These are phyloP conservation scores for Didymella lethalis DNA, from an alignment of 2,329 filamentous ascomycete species.

Conservation along the genomic window DNA sequence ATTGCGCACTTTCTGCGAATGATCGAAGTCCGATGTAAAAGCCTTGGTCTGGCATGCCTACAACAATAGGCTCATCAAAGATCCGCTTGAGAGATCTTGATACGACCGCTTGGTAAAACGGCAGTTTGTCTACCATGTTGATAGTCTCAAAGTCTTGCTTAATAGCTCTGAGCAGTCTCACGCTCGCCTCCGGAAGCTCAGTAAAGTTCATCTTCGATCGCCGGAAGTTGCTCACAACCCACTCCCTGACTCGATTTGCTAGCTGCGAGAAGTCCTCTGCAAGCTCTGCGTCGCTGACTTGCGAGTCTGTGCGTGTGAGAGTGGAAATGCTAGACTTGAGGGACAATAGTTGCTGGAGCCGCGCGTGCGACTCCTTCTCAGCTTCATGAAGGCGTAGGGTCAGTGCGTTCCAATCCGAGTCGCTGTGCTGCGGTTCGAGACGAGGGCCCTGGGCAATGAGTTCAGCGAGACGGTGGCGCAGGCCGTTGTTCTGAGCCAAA, in stretches of 20 bases:
- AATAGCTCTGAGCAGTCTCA: constrained; percentile 28
- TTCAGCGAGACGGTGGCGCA: constrained; percentile 35
- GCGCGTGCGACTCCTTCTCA: constrained; percentile 65
- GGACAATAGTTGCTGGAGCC: constrained; percentile 68
- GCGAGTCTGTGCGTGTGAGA: constrained; percentile 67
- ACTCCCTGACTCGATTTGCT: constrained; percentile 75
- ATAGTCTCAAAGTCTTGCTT: constrained; percentile 26
- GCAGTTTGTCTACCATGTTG: constrained; percentile 36
- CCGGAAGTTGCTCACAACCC: constrained; percentile 74
- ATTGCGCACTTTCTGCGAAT: constrained; percentile 31
- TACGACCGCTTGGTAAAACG: constrained; percentile 45
- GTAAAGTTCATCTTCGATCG: constrained; percentile 61
- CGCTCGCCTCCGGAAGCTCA: constrained; percentile 29
- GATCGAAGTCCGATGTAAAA: constrained; percentile 28
- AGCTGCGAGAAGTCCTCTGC: constrained; percentile 67
- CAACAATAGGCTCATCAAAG: constrained; percentile 35
- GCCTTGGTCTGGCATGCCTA: constrained; percentile 39
- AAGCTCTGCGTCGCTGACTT: constrained; percentile 72
- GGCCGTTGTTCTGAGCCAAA: constrained; percentile 33
- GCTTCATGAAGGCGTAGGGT: constrained; percentile 41
- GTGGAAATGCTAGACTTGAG: constrained; percentile 77
- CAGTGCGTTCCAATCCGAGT: constrained; percentile 40
- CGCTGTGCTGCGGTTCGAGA: constrained; percentile 4
- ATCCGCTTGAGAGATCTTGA: constrained; percentile 38
- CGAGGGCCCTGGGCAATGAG: constrained; percentile 23